A percentile compares a stretch with the other conserved stretches of the same genome.
Evolutionary conservation across 441 rosid genomes (phyloP).

Genomic region (Kokia cookei): DNA sequence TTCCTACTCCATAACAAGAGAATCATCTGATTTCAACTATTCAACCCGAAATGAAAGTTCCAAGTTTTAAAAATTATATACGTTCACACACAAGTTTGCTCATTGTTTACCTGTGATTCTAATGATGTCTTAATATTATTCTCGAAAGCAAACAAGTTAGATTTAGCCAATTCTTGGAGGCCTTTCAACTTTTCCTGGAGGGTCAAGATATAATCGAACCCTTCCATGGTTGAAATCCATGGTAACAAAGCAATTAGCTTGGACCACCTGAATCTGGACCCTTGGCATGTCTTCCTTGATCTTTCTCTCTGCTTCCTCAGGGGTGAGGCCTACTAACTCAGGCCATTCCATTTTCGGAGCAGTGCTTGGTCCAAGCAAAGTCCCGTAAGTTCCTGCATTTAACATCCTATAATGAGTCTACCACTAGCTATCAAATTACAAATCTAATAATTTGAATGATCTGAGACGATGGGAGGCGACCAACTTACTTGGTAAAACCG

Average conservation of each 20-base stretch:
- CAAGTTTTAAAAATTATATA: background rate
- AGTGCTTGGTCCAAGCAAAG: constrained; percentile 13
- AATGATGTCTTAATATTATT: background rate
- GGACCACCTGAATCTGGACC: constrained; percentile 24
- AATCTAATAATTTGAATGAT: background rate
- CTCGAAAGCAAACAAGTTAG: background rate
- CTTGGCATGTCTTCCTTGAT: constrained; percentile 32
- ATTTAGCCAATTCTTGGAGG: constrained; percentile 31
- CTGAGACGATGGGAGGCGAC: background rate
- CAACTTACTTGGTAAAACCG: constrained; percentile 17
- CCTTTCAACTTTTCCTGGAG: constrained; percentile 27
- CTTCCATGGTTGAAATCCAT: constrained; percentile 31
- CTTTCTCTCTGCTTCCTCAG: constrained; percentile 42
- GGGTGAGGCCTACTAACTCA: constrained; percentile 23
- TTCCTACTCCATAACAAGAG: background rate
- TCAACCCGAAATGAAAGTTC: background rate
- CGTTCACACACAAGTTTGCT: background rate
- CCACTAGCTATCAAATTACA: background rate
- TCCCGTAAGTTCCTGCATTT: constrained; percentile 17
- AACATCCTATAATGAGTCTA: too few species aligned
- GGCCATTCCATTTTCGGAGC: constrained; percentile 23
- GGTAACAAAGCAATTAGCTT: constrained; percentile 19
- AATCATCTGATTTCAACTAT: background rate
- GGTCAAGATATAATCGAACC: constrained; percentile 30
- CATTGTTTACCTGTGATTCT: background rate